These are phyloP conservation scores for Tuber calosporum DNA, from an alignment of 495 filamentous ascomycete genomes.

Conservation along the genomic window DNA sequence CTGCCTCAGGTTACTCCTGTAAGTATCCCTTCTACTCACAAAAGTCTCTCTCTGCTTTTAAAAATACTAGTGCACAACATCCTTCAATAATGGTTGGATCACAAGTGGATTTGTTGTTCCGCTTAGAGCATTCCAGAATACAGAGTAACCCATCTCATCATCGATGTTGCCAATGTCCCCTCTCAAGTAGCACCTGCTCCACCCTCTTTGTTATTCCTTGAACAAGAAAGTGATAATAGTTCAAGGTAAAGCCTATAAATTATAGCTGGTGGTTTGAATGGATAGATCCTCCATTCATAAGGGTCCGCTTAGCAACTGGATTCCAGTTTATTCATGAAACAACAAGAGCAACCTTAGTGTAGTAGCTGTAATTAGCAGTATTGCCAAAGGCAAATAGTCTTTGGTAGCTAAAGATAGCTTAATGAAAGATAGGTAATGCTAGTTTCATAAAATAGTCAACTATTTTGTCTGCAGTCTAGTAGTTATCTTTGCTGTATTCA, in stretches of 20 bases:
- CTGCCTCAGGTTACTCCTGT: no score
- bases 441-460: conserved; percentile 10
- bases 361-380: background rate
- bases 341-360: conserved; percentile 6
- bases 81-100: no score
- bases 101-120: no score
- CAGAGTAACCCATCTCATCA: no score
- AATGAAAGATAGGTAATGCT: conserved; percentile 14
- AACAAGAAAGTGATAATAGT: background rate
- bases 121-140: no score
- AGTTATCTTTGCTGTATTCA: conserved; percentile 17
- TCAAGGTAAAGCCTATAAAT: background rate
- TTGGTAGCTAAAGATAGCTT: conserved; percentile 7
- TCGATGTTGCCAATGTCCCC: conserved; percentile 6
- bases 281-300: conserved; percentile 11
- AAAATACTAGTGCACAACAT: no score
- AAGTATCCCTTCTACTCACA: no score
- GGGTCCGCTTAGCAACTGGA: conserved; percentile 11
- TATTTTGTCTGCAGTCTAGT: conserved; percentile 15
- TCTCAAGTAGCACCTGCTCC: conserved; percentile 13
- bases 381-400: conserved; percentile 17
- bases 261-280: background rate
- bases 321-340: conserved; percentile 10
- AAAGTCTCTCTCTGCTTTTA: no score
- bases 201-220: conserved; percentile 14